phyloP scores from a whole-genome alignment of 805 yeast species.

The Tetrapisispora namnaoensis region DNA sequence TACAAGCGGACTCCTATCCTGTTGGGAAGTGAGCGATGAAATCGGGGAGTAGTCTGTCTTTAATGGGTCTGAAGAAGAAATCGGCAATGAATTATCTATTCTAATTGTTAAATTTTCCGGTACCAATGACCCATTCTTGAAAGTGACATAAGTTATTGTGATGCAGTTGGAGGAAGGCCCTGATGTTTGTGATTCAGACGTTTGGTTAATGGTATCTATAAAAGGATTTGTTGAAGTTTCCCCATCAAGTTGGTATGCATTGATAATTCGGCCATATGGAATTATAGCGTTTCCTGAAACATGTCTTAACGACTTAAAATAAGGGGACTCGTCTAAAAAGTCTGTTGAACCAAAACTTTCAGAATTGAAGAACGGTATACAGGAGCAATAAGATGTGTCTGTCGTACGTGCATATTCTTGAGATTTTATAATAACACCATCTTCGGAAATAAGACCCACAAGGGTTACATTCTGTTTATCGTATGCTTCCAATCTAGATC shows the following conservation, averaged over 20 bases:
- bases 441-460: conserved; percentile 1
- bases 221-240: neutral
- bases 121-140: neutral
- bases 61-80: neutral
- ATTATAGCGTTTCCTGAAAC: conserved; percentile 18
- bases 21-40: neutral
- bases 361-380: conserved; percentile 1
- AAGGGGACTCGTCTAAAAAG: neutral
- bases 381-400: conserved; percentile 4
- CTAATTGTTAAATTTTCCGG: neutral
- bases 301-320: neutral
- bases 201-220: neutral
- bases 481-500: neutral
- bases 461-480: neutral
- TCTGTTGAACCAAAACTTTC: neutral
- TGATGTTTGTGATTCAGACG: neutral
- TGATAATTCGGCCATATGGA: conserved; percentile 26
- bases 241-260: conserved; percentile 7
- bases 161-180: neutral
- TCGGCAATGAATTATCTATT: neutral
- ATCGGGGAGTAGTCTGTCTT: neutral
- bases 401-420: conserved; percentile 11
- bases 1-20: conserved; percentile 16
- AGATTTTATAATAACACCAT: conserved; percentile 27
- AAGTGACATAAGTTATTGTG: neutral